Evolutionary conservation across 768 basidiomycete genomes (phyloP), one percentile per base, ranked within the genome.

Genomic region (Lactarius tabidus): DNA sequence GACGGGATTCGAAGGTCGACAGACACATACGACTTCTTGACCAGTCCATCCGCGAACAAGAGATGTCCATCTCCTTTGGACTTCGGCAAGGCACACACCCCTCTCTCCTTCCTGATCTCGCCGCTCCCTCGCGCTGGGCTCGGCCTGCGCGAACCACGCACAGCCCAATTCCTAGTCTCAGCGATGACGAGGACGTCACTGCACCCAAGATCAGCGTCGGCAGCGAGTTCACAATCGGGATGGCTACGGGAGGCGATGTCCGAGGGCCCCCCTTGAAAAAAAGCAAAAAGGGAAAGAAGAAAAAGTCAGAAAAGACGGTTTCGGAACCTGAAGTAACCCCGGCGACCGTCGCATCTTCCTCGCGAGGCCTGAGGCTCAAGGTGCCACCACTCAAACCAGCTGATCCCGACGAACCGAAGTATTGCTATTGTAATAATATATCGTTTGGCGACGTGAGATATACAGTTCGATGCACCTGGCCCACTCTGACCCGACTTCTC

Each of bases 391-490:
- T 74, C 23, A 67, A 70, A 55, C 67, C 70, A 20, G 62, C 69
- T 2, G 74, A 73, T 43, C 72, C 72, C 3, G 69, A 72, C 63
- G 86, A 91, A 73, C 77, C 71, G 57, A 77, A 83, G 38, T 97
- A 91, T 74, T 96, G 94, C 74, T 88, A 86, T 72, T 96, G 94
- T 75, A 81, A 89, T 69, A 81, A 87, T 67, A 84, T 86, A 36
- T 91, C 89, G 23, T 93, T 84, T 72, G 94, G 93, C 70, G 86
- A 89, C 75, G 90, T 90, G 71, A 66, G 85, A 76, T 10, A n/a
- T 55, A 28, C 15, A 26, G 39, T 54, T 57, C 7, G 26, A 18
- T 31, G 29, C 23, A 23, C 10, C 18, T 17, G 18, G 6, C 20
- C 14, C 10, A 12, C 39, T 4, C 53, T 69, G 23, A 70, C 29